Evolutionary conservation across 768 basidiomycete genomes (phyloP), one percentile per base, ranked within the genome.

Genomic region (Phanerochaete sordida): DNA sequence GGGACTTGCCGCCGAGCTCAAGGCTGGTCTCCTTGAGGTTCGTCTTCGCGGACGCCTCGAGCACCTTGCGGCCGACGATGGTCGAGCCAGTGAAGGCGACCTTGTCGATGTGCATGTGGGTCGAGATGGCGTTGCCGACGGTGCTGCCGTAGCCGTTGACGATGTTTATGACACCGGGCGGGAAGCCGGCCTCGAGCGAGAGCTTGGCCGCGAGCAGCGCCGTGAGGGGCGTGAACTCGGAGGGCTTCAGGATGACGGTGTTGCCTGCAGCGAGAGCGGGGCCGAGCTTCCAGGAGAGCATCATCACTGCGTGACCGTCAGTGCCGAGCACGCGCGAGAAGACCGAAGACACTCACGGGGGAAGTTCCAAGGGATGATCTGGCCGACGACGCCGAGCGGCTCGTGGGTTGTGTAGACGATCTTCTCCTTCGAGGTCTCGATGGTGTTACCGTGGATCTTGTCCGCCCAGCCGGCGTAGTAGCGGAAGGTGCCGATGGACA

Each of bases 391-490:
- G 28, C 83, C 82, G 62, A 83, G 74, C 4, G 86, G 86, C 68
- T 87, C 85, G 67, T 85, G 83, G 23, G 80, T 73, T 7, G 85
- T 86, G 72, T 85, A 86, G 2, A 76, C 77, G 52, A 86, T 73
- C 73, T 84, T 85, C 30, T 57, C 63, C 62, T 70, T 70, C 31
- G 64, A 72, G 64, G 72, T 84, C 76, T 93, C 90, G 70, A 93
- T 85, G 8, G 84, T 85, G 71, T 91, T 83, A 5, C 90, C 91
- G 4, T 80, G 76, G 56, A 89, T 74, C 76, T 95, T 96, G 77
- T 95, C 94, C 23, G 93, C 91, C 86, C 91, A 91, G 19, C 94
- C 95, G 44, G 86, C 91, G 66, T 89, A 98, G 75, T 95, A 96
- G 33, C 84, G 78, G 64, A 93, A 71, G 30, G 77, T 76, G 23